Conservation (phyloP, 257 asterid species). For the Nicotiana tabacum region DNA sequence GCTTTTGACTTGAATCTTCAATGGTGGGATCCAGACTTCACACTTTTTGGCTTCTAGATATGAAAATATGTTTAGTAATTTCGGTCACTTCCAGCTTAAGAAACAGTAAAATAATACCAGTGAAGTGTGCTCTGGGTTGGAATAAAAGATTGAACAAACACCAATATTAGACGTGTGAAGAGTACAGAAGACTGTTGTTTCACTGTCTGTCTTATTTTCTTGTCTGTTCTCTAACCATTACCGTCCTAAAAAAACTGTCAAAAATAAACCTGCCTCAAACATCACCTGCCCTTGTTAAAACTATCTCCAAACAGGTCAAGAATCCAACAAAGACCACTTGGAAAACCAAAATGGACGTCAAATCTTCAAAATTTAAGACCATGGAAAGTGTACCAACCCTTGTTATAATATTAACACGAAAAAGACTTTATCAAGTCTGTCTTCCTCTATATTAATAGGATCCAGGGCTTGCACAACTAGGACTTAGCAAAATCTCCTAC, state of each 20-base stretch:
- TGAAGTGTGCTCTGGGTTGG: background rate
- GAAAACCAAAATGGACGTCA: background rate
- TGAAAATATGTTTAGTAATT: background rate
- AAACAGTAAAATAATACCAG: background rate
- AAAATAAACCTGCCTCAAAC: conserved; percentile 12
- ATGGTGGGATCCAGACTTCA: background rate
- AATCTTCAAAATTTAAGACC: background rate
- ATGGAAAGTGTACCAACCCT: background rate
- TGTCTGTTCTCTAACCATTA: background rate
- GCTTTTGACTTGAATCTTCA: background rate
- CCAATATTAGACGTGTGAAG: background rate
- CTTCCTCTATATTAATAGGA: background rate
- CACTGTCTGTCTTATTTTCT: background rate
- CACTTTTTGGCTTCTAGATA: background rate
- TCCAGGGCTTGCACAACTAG: background rate
- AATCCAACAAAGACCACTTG: background rate
- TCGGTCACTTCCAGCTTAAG: background rate
- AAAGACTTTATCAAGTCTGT: background rate
- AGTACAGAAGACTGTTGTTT: background rate
- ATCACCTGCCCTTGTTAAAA: conserved; percentile 17
- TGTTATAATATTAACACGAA: background rate
- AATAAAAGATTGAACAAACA: background rate
- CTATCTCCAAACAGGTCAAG: conserved; percentile 11
- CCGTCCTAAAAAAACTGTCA: background rate
- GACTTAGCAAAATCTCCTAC: background rate